Evolutionary conservation across 225 moss, liverwort and hornwort species (phyloP), one percentile per base, ranked within the genome.

Genomic region (Anthoceros angustus): DNA sequence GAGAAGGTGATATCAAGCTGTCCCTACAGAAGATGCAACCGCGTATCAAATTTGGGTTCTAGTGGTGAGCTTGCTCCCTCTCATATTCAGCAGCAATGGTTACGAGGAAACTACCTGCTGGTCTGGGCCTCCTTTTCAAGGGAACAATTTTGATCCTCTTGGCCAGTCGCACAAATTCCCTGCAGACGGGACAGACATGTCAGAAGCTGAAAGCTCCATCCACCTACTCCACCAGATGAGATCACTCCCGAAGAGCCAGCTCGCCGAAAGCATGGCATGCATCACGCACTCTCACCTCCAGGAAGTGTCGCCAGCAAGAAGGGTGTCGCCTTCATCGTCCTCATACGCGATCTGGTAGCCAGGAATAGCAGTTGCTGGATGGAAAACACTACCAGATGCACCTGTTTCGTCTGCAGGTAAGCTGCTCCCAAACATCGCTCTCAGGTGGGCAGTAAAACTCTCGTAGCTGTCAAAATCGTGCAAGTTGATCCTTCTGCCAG

Each of bases 301-400:
- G 23, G 55, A 55, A 55, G 55, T 55, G 55, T 55, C 55, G n/a
- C 55, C 55, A 23, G 55, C 55, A 15, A 55, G 55, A 20, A 55
- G 55, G n/a, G 55, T 55, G 55, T 55, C 55, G n/a, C 55, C 55
- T 55, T 55, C 55, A 18, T 55, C 55, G 55, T 55, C 55, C 55
- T 55, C 55, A 55, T 55, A 55, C 55, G 55, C 23, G 18, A 55
- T 55, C 55, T 55, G 55, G 23, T 55, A 55, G n/a, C 55, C 55
- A 15, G 55, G 55, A 55, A 55, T 55, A 23, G 55, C 55, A 55
- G 55, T 55, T 0, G 18, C 6, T 20, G 23, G 55, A 55, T 55
- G 7, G 55, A 18, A 55, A 5, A 20, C n/a, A 55, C 12, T 23
- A 20, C 55, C 14, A 55, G 55, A 55, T 23, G 55, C 55, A 15